These are phyloP conservation scores for Dioscorea dumetorum DNA, from an alignment of 106 monocot species.

Conservation along the genomic window DNA sequence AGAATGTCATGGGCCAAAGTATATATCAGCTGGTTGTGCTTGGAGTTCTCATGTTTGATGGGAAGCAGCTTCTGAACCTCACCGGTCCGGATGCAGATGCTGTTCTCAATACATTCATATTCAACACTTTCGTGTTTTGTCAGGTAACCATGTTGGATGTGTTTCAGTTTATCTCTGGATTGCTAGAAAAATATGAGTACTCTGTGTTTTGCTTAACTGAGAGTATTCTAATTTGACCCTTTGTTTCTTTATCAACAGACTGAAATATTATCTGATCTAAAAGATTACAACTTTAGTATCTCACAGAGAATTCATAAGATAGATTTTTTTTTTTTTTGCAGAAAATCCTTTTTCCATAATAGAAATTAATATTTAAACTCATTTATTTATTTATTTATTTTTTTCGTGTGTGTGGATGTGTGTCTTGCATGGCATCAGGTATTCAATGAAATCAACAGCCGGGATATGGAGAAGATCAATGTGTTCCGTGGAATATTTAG, in stretches of 20 bases:
- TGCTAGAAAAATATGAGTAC: no score
- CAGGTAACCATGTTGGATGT: slow-evolving; percentile 46
- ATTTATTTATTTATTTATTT: background rate
- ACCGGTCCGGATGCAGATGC: slow-evolving; percentile 42
- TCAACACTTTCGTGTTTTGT: slow-evolving; percentile 97
- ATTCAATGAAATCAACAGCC: slow-evolving; percentile 94
- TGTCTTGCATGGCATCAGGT: slow-evolving; percentile 27
- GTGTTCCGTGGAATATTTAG: slow-evolving; percentile 67
- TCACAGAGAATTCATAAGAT: no score
- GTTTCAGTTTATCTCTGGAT: no score
- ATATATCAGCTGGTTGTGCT: slow-evolving; percentile 85
- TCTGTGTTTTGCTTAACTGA: no score
- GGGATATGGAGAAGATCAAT: slow-evolving; percentile 87
- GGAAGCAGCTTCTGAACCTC: slow-evolving; percentile 55
- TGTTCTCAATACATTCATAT: slow-evolving; percentile 84
- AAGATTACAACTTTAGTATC: no score
- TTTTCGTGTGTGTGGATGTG: no score
- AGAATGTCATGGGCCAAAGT: slow-evolving; percentile 87
- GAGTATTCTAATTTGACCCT: no score
- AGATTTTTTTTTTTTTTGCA: no score
- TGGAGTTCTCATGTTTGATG: slow-evolving; percentile 69
- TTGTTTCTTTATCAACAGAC: no score
- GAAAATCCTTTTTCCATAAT: no score
- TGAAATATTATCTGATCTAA: no score
- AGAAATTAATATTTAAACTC: no score